Evolutionary conservation across 805 yeast genomes (phyloP).

Genomic region (Candida schatavii): DNA sequence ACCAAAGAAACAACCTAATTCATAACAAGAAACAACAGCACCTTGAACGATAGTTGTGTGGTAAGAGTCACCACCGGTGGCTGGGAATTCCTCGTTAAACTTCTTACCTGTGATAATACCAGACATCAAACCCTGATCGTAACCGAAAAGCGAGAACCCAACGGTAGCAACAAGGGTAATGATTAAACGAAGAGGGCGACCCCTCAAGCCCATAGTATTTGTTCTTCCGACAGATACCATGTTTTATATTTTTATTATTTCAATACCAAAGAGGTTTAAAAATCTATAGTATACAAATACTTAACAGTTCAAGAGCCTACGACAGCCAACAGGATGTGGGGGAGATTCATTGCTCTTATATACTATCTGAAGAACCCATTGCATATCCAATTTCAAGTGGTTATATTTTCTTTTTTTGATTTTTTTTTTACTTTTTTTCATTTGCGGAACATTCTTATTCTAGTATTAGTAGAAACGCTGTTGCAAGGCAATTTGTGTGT

Average conservation of each 20-base stretch:
- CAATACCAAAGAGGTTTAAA: not conserved
- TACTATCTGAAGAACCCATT: not conserved
- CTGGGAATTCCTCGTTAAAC: slow-evolving; percentile 38
- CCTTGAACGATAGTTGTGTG: slow-evolving; percentile 53
- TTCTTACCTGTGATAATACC: slow-evolving; percentile 40
- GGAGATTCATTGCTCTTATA: not conserved
- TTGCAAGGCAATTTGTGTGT: too few species aligned
- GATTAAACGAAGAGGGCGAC: slow-evolving; percentile 41
- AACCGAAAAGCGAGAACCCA: slow-evolving; percentile 32
- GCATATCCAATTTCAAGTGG: not conserved
- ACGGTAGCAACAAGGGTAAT: slow-evolving; percentile 26
- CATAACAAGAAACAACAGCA: slow-evolving; percentile 67
- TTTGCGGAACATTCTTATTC: not conserved
- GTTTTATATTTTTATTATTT: too few species aligned
- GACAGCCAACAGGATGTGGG: too few species aligned
- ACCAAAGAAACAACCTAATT: slow-evolving; percentile 57
- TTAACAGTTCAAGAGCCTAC: too few species aligned
- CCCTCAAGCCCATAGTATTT: slow-evolving; percentile 54
- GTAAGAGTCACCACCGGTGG: slow-evolving; percentile 26
- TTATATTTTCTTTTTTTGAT: not conserved
- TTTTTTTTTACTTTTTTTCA: not conserved
- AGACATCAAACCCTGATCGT: slow-evolving; percentile 44
- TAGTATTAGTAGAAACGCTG: not conserved
- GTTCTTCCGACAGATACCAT: slow-evolving; percentile 29
- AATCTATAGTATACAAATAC: too few species aligned